A percentile compares a stretch with the other conserved stretches of the same genome.
These are phyloP conservation scores for Cicer cuneatum DNA, from an alignment of 306 rosid genomes.

Conservation along the genomic window DNA sequence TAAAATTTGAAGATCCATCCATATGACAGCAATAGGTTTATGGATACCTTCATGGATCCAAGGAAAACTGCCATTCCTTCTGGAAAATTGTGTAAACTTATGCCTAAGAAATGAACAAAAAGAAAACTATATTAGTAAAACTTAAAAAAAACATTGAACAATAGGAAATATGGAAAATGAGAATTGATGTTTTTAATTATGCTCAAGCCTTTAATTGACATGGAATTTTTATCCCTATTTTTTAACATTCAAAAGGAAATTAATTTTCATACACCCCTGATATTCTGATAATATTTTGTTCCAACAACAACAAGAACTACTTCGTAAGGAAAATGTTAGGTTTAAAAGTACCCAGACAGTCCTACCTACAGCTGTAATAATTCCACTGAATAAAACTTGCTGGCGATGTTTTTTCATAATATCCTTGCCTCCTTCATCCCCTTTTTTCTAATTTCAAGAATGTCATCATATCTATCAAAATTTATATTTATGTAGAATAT, in stretches of 20 bases:
- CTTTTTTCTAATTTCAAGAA: slow-evolving; percentile 66
- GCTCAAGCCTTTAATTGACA: slow-evolving; percentile 7
- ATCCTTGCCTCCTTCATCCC: slow-evolving; percentile 89
- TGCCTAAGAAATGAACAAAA: slow-evolving; percentile 58
- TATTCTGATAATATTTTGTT: background rate
- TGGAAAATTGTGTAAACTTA: slow-evolving; percentile 97
- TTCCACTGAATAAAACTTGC: slow-evolving; percentile 89
- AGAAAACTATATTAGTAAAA: background rate
- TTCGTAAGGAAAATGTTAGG: slow-evolving; percentile 33
- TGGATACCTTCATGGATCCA: slow-evolving; percentile 90
- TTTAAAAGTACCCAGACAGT: slow-evolving; percentile 49
- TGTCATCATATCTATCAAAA: slow-evolving; percentile 52
- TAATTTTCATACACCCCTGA: slow-evolving; percentile 17
- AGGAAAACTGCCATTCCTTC: slow-evolving; percentile 99
- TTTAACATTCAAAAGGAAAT: slow-evolving; percentile 4
- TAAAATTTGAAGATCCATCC: slow-evolving; percentile 33
- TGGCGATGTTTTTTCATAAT: slow-evolving; percentile 87
- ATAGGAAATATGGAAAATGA: slow-evolving; percentile 16
- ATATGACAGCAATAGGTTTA: slow-evolving; percentile 33
- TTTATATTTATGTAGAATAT: slow-evolving; percentile 32
- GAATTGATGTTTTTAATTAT: slow-evolving; percentile 24
- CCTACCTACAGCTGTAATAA: slow-evolving; percentile 90
- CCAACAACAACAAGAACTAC: slow-evolving; percentile 30
- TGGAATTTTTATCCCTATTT: slow-evolving; percentile 26
- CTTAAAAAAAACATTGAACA: slow-evolving; percentile 9